Evolutionary conservation across 2,329 filamentous ascomycete species (phyloP).

Genomic region (Neonectria coccinea): DNA sequence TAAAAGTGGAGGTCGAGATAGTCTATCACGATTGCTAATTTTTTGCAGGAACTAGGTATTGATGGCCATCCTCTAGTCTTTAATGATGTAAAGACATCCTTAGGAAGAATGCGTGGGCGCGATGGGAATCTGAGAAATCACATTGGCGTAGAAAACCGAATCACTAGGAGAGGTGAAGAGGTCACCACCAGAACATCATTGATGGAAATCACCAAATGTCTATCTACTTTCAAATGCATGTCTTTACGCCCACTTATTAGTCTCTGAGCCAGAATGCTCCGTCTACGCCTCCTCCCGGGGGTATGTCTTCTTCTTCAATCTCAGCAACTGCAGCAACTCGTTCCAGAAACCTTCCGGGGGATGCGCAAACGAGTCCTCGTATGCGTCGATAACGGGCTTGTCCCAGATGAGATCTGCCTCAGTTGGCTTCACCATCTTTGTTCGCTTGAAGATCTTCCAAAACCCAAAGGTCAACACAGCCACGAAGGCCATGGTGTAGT

Average conservation of each 20-base stretch:
- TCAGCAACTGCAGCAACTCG: constrained; percentile 17
- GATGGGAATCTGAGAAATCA: too few species aligned
- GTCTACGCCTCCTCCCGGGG: not conserved
- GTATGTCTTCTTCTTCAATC: not conserved
- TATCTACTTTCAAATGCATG: not conserved
- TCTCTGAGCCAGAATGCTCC: too few species aligned
- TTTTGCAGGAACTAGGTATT: too few species aligned
- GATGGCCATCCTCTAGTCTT: too few species aligned
- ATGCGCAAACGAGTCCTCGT: constrained; percentile 13
- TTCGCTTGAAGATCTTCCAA: constrained; percentile 27
- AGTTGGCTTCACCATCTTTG: constrained; percentile 11
- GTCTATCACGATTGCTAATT: constrained; percentile 31
- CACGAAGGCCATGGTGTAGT: constrained; percentile 61
- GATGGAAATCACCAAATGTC: not conserved
- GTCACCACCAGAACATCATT: too few species aligned
- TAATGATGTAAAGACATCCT: constrained; percentile 52
- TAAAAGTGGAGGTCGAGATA: constrained; percentile 55
- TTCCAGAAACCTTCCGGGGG: constrained; percentile 15
- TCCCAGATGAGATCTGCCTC: constrained; percentile 28
- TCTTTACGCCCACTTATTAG: not conserved
- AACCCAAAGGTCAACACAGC: constrained; percentile 7
- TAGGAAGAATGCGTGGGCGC: constrained; percentile 50
- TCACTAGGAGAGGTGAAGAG: too few species aligned
- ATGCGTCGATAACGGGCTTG: constrained; percentile 22
- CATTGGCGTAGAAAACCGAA: too few species aligned